A percentile compares a stretch with the other conserved stretches of the same genome.
Conservation (phyloP, 2,329 filamentous ascomycete species). For the Colletotrichum spaethianum region DNA sequence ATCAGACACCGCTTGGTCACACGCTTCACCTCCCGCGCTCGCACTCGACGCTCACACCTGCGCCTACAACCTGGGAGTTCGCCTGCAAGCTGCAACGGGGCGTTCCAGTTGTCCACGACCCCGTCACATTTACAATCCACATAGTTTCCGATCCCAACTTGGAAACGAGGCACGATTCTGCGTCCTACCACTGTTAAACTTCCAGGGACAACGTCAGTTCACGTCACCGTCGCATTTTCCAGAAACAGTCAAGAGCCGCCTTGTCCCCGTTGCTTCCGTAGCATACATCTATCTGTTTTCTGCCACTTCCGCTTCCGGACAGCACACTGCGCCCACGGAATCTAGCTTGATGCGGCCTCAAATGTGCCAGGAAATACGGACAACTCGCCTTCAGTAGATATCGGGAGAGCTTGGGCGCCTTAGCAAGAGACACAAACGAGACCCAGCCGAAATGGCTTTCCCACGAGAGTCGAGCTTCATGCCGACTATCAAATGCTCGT, state of each 20-base stretch:
- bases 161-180: slow-evolving; percentile 34
- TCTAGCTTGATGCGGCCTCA: slow-evolving; percentile 31
- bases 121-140: slow-evolving; percentile 25
- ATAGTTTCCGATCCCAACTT: slow-evolving; percentile 38
- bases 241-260: slow-evolving; percentile 38
- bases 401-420: slow-evolving; percentile 5
- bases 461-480: slow-evolving; percentile 78
- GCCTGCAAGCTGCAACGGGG: slow-evolving; percentile 15
- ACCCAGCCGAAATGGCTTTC: slow-evolving; percentile 60
- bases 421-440: not conserved
- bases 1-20: slow-evolving; percentile 27
- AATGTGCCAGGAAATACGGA: slow-evolving; percentile 26
- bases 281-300: not conserved
- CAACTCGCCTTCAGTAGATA: slow-evolving; percentile 13
- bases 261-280: slow-evolving; percentile 11
- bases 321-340: slow-evolving; percentile 15
- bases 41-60: not conserved
- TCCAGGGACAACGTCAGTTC: slow-evolving; percentile 33
- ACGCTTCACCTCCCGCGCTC: slow-evolving; percentile 7
- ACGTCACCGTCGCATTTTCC: slow-evolving; percentile 32
- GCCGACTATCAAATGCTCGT: slow-evolving; percentile 90
- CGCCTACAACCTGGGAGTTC: not conserved
- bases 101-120: slow-evolving; percentile 20
- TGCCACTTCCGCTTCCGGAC: slow-evolving; percentile 19
- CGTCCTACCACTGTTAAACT: slow-evolving; percentile 15